phyloP scores from a whole-genome alignment of 1,284 basidiomycete genomes.

The Leccinum solheimii region DNA sequence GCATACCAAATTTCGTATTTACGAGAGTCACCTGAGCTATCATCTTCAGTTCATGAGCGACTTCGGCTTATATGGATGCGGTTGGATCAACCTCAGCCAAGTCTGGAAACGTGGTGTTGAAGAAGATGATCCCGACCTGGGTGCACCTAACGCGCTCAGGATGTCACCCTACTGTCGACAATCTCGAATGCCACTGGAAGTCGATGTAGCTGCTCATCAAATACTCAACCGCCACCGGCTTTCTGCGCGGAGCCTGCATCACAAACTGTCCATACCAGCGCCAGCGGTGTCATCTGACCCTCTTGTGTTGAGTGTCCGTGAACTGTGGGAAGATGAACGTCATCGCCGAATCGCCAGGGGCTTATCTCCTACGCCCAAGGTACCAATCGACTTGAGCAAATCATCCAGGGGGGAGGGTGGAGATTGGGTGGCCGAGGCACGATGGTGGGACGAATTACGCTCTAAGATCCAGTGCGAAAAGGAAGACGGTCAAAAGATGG shows the following conservation, averaged over 20 bases:
- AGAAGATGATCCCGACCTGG: constrained; percentile 19
- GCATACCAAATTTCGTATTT: constrained; percentile 74
- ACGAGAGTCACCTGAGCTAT: constrained; percentile 90
- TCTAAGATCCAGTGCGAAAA: constrained; percentile 52
- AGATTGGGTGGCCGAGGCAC: constrained; percentile 68
- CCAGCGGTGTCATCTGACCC: constrained; percentile 62
- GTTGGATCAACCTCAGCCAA: constrained; percentile 74
- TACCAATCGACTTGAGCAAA: constrained; percentile 66
- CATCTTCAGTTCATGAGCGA: constrained; percentile 94
- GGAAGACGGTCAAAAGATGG: constrained; percentile 33
- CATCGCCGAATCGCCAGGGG: constrained; percentile 66
- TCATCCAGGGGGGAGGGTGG: constrained; percentile 55
- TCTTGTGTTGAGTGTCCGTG: constrained; percentile 84
- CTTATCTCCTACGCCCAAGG: constrained; percentile 62
- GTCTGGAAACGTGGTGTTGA: constrained; percentile 54
- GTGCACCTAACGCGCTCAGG: constrained; percentile 23
- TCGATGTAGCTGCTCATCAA: constrained; percentile 79
- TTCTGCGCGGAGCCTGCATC: constrained; percentile 69
- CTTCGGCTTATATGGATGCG: constrained; percentile 94
- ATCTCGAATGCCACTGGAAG: constrained; percentile 77
- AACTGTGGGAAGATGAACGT: constrained; percentile 95
- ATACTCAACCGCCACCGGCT: constrained; percentile 83
- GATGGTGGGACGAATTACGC: constrained; percentile 68
- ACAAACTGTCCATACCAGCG: constrained; percentile 64
- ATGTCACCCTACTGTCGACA: constrained; percentile 58